These are phyloP conservation scores for Clarireedia homoeocarpa DNA, from an alignment of 2,329 filamentous ascomycete genomes.

Conservation along the genomic window DNA sequence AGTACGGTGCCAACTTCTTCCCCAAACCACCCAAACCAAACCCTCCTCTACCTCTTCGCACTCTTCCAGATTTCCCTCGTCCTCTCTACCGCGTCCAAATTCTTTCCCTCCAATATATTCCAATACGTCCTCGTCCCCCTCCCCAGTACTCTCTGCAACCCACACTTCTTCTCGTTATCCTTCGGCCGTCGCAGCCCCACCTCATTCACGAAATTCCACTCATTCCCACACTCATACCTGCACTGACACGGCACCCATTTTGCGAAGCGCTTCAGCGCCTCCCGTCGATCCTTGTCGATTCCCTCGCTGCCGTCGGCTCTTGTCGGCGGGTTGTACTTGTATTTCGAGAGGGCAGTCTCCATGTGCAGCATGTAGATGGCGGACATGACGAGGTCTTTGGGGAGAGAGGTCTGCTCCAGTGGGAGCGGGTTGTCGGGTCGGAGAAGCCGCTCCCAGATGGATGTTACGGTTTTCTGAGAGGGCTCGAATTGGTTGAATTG, in stretches of 20 bases:
- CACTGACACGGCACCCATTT: not conserved
- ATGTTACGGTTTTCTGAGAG: not conserved
- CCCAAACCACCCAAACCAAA: too few species aligned
- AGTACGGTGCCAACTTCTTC: too few species aligned
- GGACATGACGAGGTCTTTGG: not conserved
- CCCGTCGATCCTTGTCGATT: not conserved
- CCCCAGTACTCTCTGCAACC: not conserved
- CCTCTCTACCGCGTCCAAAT: not conserved
- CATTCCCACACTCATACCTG: not conserved
- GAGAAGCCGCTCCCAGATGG: not conserved
- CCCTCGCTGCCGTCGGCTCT: not conserved
- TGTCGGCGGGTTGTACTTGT: not conserved
- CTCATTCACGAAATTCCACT: not conserved
- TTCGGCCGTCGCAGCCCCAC: not conserved
- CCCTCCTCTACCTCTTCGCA: not conserved
- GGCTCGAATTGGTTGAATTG: not conserved
- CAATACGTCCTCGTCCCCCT: not conserved
- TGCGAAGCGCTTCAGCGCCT: not conserved
- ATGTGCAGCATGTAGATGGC: not conserved
- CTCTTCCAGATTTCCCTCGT: not conserved
- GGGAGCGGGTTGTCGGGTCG: not conserved
- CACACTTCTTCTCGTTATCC: not conserved
- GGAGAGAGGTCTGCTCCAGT: not conserved
- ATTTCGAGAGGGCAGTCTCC: not conserved
- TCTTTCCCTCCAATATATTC: not conserved